Percentiles rank a stretch among this genome's conserved stretches.
These are phyloP conservation scores for Paragyromitra xinjiangensis DNA, from an alignment of 495 filamentous ascomycete species.

Conservation along the genomic window DNA sequence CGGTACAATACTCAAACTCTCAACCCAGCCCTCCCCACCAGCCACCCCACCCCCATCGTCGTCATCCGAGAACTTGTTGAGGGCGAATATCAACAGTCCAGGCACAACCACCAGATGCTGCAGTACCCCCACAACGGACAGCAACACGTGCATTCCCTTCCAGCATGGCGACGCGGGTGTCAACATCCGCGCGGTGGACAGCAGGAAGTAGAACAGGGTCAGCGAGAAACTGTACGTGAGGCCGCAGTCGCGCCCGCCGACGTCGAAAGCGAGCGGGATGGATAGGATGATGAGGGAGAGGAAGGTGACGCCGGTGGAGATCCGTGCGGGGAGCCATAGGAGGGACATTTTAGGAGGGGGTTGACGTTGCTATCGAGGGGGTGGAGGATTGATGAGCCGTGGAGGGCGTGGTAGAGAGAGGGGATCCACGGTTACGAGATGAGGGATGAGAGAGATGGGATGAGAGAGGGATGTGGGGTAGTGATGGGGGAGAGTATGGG, in stretches of 20 bases:
- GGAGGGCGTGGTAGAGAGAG: conserved; percentile 22
- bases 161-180: conserved; percentile 83
- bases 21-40: conserved; percentile 69
- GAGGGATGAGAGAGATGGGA: conserved; percentile 37
- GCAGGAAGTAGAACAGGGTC: conserved; percentile 86
- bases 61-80: conserved; percentile 93
- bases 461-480: neutral
- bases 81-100: conserved; percentile 87
- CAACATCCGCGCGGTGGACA: conserved; percentile 78
- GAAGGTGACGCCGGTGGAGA: conserved; percentile 68
- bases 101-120: conserved; percentile 85
- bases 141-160: conserved; percentile 68
- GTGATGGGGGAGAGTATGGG: neutral
- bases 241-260: conserved; percentile 91
- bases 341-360: conserved; percentile 40
- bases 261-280: conserved; percentile 95
- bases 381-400: conserved; percentile 19
- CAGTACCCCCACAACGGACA: conserved; percentile 71
- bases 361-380: conserved; percentile 19
- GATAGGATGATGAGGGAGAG: conserved; percentile 88
- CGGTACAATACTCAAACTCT: conserved; percentile 78
- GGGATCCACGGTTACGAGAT: conserved; percentile 41
- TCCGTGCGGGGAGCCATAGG: conserved; percentile 45
- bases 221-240: conserved; percentile 90
- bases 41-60: conserved; percentile 73